Evolutionary conservation across 2,329 filamentous ascomycete species (phyloP), one percentile per base, ranked within the genome.

Genomic region (Hyphodiscus sp.): DNA sequence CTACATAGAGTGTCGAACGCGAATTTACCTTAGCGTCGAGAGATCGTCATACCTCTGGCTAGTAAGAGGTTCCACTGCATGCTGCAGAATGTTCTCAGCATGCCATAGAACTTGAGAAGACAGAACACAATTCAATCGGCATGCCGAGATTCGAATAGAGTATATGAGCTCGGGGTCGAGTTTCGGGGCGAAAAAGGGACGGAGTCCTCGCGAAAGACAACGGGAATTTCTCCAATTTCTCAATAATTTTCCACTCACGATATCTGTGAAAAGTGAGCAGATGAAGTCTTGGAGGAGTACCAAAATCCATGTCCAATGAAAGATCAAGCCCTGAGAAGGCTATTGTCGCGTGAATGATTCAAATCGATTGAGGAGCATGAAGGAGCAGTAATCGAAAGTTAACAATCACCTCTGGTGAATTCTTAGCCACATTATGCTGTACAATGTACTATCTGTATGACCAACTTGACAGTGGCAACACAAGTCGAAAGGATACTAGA

Each of bases 1-100:
- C 26, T 49, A 10, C 23, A 41, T 11, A 33, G 50, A 41, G 50
- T 19, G 16, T 11, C 15, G 18, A 45, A 15, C n/a, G 43, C 47
- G 42, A 49, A 33, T 47, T 20, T 23, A 38, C 33, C 38, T 20
- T 26, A 53, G 47, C 45, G 46, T 41, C 43, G 26, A 48, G 20
- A 16, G 15, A 26, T 51, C 53, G 57, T 59, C 33, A 49, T 26
- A 59, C 52, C 20, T 33, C 38, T 54, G 18, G 33, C 47, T 47
- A 46, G 5, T 41, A 26, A 20, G n/a, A 19, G 20, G 41, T 52
- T 26, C 18, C 54, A 57, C 57, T 26, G 33, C 53, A 50, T 33
- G 47, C 46, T 52, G 52, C 47, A 52, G 51, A 47, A n/a, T 18
- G 33, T 50, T 46, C 20, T 18, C n/a, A 29, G 9, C 13, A 41